phyloP scores from a whole-genome alignment of 2,329 filamentous ascomycete species.

The Cryphonectria nitschkei region DNA sequence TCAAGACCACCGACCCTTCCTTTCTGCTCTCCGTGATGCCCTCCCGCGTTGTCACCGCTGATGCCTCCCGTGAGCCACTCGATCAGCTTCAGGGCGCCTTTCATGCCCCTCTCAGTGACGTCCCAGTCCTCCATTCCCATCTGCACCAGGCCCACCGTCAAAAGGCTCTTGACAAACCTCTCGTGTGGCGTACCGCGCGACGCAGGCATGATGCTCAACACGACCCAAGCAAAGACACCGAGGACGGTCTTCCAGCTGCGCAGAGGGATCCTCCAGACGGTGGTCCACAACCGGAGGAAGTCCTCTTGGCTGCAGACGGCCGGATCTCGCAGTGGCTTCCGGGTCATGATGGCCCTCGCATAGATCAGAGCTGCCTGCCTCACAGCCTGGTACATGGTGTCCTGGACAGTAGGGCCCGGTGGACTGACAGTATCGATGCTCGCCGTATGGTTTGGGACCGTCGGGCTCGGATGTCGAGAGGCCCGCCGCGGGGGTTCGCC shows the following conservation, averaged over 20 bases:
- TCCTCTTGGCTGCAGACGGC: slow-evolving; percentile 44
- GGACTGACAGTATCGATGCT: background rate
- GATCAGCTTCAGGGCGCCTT: slow-evolving; percentile 45
- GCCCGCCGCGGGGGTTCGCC: background rate
- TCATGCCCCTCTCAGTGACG: slow-evolving; percentile 43
- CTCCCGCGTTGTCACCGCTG: background rate
- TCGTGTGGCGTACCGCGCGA: slow-evolving; percentile 45
- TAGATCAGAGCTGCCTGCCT: slow-evolving; percentile 53
- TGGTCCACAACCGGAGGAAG: slow-evolving; percentile 50
- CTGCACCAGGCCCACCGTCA: slow-evolving; percentile 48
- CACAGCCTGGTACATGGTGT: slow-evolving; percentile 52
- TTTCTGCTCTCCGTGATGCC: background rate
- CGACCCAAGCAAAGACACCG: slow-evolving; percentile 54
- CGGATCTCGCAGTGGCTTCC: slow-evolving; percentile 44
- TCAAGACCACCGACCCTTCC: slow-evolving; percentile 7
- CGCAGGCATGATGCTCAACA: slow-evolving; percentile 47
- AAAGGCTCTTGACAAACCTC: slow-evolving; percentile 51
- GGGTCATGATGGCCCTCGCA: slow-evolving; percentile 48
- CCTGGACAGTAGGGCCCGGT: slow-evolving; percentile 33
- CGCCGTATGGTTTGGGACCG: background rate
- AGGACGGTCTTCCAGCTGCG: slow-evolving; percentile 50
- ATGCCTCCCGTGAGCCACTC: slow-evolving; percentile 43
- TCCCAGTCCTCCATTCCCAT: slow-evolving; percentile 55
- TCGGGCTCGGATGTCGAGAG: slow-evolving; percentile 14
- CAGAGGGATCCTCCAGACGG: slow-evolving; percentile 51